phyloP scores from a whole-genome alignment of 2,329 filamentous ascomycete species.

The Xylaria polymorpha region DNA sequence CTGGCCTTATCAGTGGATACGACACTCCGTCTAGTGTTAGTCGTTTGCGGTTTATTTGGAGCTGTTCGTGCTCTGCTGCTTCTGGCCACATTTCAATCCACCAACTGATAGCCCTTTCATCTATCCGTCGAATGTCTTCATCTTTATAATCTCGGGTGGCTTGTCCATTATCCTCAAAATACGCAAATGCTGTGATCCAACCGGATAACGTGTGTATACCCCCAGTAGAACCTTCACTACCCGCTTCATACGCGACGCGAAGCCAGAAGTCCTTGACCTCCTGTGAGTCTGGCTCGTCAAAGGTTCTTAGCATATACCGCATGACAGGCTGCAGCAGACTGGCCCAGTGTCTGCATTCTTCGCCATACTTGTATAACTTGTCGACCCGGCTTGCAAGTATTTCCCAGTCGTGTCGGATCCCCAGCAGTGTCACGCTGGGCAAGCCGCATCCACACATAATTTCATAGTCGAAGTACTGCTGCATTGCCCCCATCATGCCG shows the following conservation, averaged over 20 bases:
- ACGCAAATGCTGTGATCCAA: slow-evolving; percentile 1
- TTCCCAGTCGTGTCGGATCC: not conserved
- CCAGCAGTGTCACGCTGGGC: not conserved
- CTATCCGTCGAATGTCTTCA: not conserved
- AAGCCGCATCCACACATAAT: not conserved
- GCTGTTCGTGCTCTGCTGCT: not conserved
- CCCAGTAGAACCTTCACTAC: not conserved
- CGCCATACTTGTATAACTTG: not conserved
- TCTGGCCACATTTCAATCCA: not conserved
- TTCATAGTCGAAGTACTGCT: slow-evolving; percentile 57
- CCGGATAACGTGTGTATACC: not conserved
- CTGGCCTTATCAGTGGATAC: not conserved
- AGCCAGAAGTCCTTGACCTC: slow-evolving; percentile 2
- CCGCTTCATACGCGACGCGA: not conserved
- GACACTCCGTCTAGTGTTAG: not conserved
- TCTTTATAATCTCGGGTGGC: not conserved
- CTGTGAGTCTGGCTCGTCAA: not conserved
- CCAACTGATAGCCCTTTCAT: not conserved
- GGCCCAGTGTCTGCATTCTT: not conserved
- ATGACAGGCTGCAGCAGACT: not conserved
- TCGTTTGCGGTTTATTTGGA: not conserved
- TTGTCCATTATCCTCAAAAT: not conserved
- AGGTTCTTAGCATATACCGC: not conserved
- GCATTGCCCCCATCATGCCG: slow-evolving; percentile 63
- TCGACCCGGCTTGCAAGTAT: not conserved